These are phyloP conservation scores for Melocanna baccifera DNA, from an alignment of 176 grass and related monocot species.

Conservation along the genomic window DNA sequence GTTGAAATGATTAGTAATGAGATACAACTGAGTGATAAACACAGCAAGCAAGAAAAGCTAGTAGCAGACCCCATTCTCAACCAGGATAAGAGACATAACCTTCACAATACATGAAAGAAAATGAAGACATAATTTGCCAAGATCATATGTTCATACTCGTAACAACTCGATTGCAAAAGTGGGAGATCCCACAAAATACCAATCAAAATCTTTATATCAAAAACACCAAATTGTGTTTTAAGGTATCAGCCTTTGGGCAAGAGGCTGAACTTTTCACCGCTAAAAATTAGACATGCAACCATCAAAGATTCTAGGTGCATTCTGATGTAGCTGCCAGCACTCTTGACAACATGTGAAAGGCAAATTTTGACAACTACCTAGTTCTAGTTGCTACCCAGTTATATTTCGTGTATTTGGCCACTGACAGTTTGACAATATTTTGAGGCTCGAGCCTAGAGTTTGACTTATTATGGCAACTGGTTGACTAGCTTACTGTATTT, in stretches of 20 bases:
- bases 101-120: slow-evolving; percentile 4
- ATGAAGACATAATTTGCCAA: slow-evolving; percentile 1
- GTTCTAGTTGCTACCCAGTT: not conserved
- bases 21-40: slow-evolving; percentile 2
- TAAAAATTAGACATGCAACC: not conserved
- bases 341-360: not conserved
- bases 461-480: not conserved
- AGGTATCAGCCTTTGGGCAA: not conserved
- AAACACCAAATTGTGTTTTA: not conserved
- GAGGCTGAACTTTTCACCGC: slow-evolving; percentile 4
- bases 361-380: not conserved
- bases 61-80: slow-evolving; percentile 9
- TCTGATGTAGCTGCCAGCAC: not conserved
- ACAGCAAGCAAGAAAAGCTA: not conserved
- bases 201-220: not conserved
- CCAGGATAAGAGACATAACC: slow-evolving; percentile 7
- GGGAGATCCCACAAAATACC: not conserved
- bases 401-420: not conserved
- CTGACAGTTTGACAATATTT: not conserved
- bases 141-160: not conserved
- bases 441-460: not conserved
- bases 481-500: not conserved
- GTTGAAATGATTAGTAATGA: not conserved
- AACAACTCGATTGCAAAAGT: not conserved
- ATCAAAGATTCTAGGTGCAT: not conserved